Base-by-base conservation (phyloP, 176 grass and related monocot genomes). In the Oryza australiensis region DNA sequence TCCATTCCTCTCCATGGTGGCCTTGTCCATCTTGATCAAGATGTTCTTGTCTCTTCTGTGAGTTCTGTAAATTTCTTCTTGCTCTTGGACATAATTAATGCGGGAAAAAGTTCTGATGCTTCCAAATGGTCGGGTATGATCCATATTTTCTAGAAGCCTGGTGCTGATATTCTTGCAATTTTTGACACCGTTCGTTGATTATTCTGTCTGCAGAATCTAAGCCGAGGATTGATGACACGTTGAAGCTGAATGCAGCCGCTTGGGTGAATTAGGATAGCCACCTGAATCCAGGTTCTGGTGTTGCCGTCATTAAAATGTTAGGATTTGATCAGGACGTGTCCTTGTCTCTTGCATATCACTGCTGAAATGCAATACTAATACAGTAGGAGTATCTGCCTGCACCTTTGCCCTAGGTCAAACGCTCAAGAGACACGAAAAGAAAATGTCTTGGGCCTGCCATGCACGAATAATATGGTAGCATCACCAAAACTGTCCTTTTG, bases 31-130 rank as follows among this genome's bases (percentile, higher is more conserved):
- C 66, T 85, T 72, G 73, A 82, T 82, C 66, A 29, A 24, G 59
- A 68, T 77, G 78, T 78, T 59, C 32, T 66, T 74, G 74, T 87
- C 70, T 81, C 72, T 72, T 90, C 59, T 66, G 26, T 37, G 30
- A 8, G 40, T 63, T 59, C 63, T 23, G 41, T 43, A 43, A 60
- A 26, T 20, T 62, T 51, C 70, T 32, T 69, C 37, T 64, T 40
- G 76, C 42, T 76, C 64, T 1, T 13, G 29, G 18, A 45, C 15
- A 46, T 15, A 57, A 13, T 79, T 64, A 72, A 37, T 66, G 41
- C 2, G 26, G 0, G 45, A 5, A 35, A 48, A 62, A 63, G 62
- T 12, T 64, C 65, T 70, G 35, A 8, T 46, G 65, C 49, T 69
- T 77, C 13, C 5, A 26, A 78, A 35, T 64, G 22, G 37, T 35